Evolutionary conservation across 495 filamentous ascomycete genomes (phyloP).

Genomic region (Amniculicola lignicola): DNA sequence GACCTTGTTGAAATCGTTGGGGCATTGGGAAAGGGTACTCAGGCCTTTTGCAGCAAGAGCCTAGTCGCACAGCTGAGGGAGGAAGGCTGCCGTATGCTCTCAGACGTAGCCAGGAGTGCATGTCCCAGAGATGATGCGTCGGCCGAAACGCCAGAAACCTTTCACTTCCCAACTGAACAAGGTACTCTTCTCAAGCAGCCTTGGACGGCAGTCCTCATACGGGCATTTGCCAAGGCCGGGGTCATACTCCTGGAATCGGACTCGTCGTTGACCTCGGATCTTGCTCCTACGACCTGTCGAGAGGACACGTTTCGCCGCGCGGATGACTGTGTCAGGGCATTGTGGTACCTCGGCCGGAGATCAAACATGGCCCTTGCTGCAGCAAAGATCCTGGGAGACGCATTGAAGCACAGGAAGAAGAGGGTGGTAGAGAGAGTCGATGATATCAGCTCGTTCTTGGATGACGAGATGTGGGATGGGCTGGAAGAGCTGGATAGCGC

Average conservation of each 20-base stretch:
- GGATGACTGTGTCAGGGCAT: constrained; percentile 42
- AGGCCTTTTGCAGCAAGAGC: too few species aligned
- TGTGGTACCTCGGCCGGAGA: constrained; percentile 47
- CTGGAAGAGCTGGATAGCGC: constrained; percentile 8
- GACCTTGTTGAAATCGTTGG: constrained; percentile 48
- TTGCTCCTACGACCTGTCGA: constrained; percentile 4
- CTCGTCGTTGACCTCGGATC: neutral
- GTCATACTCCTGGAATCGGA: constrained; percentile 36
- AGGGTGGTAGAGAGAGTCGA: constrained; percentile 5
- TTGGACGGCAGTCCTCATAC: constrained; percentile 48
- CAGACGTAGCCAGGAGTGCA: constrained; percentile 43
- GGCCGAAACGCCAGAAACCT: constrained; percentile 27
- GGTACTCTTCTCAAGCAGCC: constrained; percentile 48
- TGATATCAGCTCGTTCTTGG: constrained; percentile 19
- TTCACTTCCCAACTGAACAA: constrained; percentile 42
- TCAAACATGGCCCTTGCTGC: constrained; percentile 45
- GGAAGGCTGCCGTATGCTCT: constrained; percentile 40
- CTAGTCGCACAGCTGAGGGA: constrained; percentile 33
- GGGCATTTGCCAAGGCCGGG: constrained; percentile 46
- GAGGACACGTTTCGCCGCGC: constrained; percentile 32
- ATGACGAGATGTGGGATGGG: constrained; percentile 24
- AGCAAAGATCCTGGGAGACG: constrained; percentile 22
- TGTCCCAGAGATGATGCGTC: constrained; percentile 26
- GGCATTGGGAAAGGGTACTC: constrained; percentile 26
- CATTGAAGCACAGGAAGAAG: constrained; percentile 10